Evolutionary conservation across 1,139 yeast genomes (phyloP).

Genomic region (Suhomyces yuchorum): DNA sequence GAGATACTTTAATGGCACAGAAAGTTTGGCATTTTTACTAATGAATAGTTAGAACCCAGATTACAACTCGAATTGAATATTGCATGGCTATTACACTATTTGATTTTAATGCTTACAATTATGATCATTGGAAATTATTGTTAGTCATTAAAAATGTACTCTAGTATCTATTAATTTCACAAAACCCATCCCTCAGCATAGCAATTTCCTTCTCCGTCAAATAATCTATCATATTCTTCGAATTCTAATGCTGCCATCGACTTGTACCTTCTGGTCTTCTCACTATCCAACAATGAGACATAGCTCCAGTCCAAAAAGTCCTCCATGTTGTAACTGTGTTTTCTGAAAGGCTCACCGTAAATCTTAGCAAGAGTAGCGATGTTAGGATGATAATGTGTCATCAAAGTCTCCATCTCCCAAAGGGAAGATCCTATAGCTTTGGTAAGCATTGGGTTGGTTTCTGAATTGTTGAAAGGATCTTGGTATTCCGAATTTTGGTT

Average conservation of each 20-base stretch:
- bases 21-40: too few relatives aligned
- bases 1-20: too few relatives aligned
- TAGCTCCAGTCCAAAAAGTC: slow-evolving; percentile 95
- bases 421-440: slow-evolving; percentile 81
- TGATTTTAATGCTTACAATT: background rate
- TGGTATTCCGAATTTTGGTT: slow-evolving; percentile 36
- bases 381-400: slow-evolving; percentile 93
- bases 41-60: too few relatives aligned
- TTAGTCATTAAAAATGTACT: background rate
- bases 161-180: background rate
- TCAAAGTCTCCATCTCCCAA: slow-evolving; percentile 86
- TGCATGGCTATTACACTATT: too few relatives aligned
- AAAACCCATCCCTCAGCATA: slow-evolving; percentile 22
- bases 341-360: slow-evolving; percentile 85
- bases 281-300: slow-evolving; percentile 71
- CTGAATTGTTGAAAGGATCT: slow-evolving; percentile 71
- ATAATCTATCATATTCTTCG: slow-evolving; percentile 55
- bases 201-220: slow-evolving; percentile 23
- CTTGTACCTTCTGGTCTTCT: slow-evolving; percentile 67
- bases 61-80: too few relatives aligned
- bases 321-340: slow-evolving; percentile 83
- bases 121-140: background rate
- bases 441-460: slow-evolving; percentile 74
- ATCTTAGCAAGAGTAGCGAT: slow-evolving; percentile 90
- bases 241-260: slow-evolving; percentile 78